Evolutionary conservation across 768 basidiomycete species (phyloP).

Genomic region (Termitomyces sp.): DNA sequence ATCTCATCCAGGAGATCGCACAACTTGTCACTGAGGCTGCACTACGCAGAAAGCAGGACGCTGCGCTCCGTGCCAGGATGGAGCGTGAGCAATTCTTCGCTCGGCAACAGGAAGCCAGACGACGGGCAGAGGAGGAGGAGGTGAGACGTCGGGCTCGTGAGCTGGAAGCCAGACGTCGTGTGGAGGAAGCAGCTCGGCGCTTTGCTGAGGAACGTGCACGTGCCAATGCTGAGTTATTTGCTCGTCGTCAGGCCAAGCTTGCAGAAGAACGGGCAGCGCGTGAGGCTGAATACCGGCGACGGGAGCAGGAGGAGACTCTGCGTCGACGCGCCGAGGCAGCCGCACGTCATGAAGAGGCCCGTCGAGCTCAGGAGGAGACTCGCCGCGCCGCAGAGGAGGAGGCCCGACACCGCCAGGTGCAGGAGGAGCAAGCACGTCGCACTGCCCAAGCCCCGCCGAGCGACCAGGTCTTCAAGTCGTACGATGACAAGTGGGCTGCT

Average conservation of each 20-base stretch:
- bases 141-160: not conserved
- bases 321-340: slow-evolving; percentile 1
- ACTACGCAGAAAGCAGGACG: not conserved
- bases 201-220: not conserved
- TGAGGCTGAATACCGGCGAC: not conserved
- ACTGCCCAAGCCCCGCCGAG: not conserved
- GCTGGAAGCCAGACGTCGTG: not conserved
- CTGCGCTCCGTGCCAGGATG: not conserved
- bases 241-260: not conserved
- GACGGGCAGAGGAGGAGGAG: not conserved
- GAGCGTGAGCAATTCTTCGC: not conserved
- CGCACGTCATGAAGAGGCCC: slow-evolving; percentile 1
- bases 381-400: not conserved
- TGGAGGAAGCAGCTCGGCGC: not conserved
- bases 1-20: slow-evolving; percentile 4
- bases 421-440: slow-evolving; percentile 2
- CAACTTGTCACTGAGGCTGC: not conserved
- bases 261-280: not conserved
- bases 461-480: slow-evolving; percentile 5
- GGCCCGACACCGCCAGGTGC: not conserved
- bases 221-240: not conserved
- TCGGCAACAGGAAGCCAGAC: not conserved
- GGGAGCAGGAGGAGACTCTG: slow-evolving; percentile 1
- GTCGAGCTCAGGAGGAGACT: not conserved
- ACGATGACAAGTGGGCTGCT: slow-evolving; percentile 12